phyloP scores from a whole-genome alignment of 2,329 filamentous ascomycete genomes.

The Aspergillus awamori region DNA sequence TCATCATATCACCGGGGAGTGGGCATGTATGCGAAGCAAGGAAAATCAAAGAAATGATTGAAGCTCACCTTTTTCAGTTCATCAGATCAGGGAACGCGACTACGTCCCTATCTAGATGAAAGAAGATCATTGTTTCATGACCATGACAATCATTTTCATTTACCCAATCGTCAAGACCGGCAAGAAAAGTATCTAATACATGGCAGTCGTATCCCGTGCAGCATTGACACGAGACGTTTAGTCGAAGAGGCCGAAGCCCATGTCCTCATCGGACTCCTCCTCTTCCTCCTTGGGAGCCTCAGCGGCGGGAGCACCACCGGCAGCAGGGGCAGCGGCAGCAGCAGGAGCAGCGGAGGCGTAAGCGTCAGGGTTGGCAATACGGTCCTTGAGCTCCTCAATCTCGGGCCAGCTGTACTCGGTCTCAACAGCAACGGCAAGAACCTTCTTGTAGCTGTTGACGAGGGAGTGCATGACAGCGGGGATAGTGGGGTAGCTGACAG shows the following conservation, averaged over 20 bases:
- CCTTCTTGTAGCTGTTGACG: constrained; percentile 98
- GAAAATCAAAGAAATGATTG: constrained; percentile 15
- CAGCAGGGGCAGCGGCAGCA: constrained; percentile 61
- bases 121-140: constrained; percentile 18
- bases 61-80: constrained; percentile 27
- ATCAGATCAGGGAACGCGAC: constrained; percentile 36
- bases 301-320: constrained; percentile 55
- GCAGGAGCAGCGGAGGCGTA: constrained; percentile 83
- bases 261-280: constrained; percentile 65
- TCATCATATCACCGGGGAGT: constrained; percentile 58
- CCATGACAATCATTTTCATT: constrained; percentile 39
- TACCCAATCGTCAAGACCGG: constrained; percentile 36
- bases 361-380: constrained; percentile 97
- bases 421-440: constrained; percentile 79
- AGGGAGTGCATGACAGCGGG: constrained; percentile 95
- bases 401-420: constrained; percentile 93
- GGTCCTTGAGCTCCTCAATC: constrained; percentile 98
- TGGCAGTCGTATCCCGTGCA: constrained; percentile 35
- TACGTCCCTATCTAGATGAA: constrained; percentile 38
- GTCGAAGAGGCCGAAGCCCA: constrained; percentile 79
- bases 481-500: constrained; percentile 90
- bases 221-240: constrained; percentile 44
- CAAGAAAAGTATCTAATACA: constrained; percentile 43
- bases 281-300: constrained; percentile 64
- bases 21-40: neutral